These are phyloP conservation scores for Termitomyces sp. DNA, from an alignment of 768 basidiomycete genomes.

Conservation along the genomic window DNA sequence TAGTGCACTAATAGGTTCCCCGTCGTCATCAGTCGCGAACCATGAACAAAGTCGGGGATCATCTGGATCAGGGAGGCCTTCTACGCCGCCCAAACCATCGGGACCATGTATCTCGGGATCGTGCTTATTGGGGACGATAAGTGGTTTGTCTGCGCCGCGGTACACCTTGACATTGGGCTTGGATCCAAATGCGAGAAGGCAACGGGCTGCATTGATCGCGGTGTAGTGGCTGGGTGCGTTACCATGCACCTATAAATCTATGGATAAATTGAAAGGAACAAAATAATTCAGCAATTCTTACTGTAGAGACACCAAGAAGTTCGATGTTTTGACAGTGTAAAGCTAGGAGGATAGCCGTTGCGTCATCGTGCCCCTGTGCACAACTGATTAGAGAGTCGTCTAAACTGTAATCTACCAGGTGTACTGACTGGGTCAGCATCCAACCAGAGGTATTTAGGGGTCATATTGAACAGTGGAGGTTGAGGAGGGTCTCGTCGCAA, in stretches of 20 bases:
- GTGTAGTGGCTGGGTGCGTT: conserved; percentile 66
- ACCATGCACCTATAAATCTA: conserved; percentile 63
- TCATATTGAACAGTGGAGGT: neutral
- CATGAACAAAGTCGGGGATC: conserved; percentile 46
- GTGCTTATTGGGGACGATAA: conserved; percentile 57
- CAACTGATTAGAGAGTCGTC: neutral
- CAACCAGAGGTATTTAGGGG: conserved; percentile 44
- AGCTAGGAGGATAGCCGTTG: conserved; percentile 77
- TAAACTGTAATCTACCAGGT: neutral
- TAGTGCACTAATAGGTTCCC: conserved; percentile 48
- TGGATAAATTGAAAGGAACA: neutral
- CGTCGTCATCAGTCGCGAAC: conserved; percentile 41
- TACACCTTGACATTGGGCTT: conserved; percentile 54
- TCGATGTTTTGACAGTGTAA: conserved; percentile 60
- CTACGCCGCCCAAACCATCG: conserved; percentile 82
- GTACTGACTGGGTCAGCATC: conserved; percentile 63
- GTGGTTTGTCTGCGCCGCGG: conserved; percentile 67
- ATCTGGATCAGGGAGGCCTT: conserved; percentile 59
- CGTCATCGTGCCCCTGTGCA: conserved; percentile 84
- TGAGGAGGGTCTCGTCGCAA: neutral
- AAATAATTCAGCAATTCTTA: conserved; percentile 23
- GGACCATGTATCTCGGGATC: conserved; percentile 79
- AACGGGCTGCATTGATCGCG: conserved; percentile 70
- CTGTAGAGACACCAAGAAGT: conserved; percentile 83
- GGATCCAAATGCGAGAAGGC: conserved; percentile 73